phyloP scores from a whole-genome alignment of 768 basidiomycete species.

The Hortiboletus campestris region DNA sequence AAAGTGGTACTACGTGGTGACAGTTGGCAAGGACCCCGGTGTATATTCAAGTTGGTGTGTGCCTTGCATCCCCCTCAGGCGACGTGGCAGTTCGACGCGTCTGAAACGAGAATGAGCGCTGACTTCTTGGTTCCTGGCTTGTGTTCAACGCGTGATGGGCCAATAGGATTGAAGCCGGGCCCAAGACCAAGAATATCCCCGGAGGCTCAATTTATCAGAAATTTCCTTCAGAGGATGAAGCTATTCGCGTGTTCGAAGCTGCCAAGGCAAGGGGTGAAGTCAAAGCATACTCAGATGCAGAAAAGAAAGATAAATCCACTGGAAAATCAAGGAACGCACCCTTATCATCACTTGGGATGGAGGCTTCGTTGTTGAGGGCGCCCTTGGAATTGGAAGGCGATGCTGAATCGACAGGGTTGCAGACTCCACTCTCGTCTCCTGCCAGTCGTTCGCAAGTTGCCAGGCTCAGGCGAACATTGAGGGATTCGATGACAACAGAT shows the following conservation, averaged over 20 bases:
- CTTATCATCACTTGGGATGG: constrained; percentile 18
- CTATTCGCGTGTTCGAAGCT: constrained; percentile 31
- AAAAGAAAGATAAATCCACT: neutral
- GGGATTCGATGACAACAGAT: constrained; percentile 4
- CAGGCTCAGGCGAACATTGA: constrained; percentile 9
- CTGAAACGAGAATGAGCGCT: constrained; percentile 23
- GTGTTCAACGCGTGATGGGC: neutral
- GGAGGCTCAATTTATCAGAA: constrained; percentile 43
- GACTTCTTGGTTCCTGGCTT: constrained; percentile 17
- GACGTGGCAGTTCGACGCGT: constrained; percentile 9
- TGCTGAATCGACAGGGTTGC: neutral
- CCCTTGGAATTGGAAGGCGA: constrained; percentile 7
- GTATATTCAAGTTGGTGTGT: constrained; percentile 31
- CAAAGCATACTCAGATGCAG: constrained; percentile 8
- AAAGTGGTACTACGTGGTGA: constrained; percentile 33
- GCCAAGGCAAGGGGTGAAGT: constrained; percentile 32
- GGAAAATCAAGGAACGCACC: constrained; percentile 4
- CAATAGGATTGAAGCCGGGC: constrained; percentile 46
- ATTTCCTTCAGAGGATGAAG: constrained; percentile 44
- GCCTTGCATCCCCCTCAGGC: neutral
- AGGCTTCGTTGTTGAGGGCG: constrained; percentile 14
- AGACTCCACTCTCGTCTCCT: neutral
- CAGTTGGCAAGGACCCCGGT: constrained; percentile 26
- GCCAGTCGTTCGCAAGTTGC: neutral
- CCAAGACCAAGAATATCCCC: constrained; percentile 43